These are phyloP conservation scores for Durotheca rogersii DNA, from an alignment of 495 filamentous ascomycete genomes.

Conservation along the genomic window DNA sequence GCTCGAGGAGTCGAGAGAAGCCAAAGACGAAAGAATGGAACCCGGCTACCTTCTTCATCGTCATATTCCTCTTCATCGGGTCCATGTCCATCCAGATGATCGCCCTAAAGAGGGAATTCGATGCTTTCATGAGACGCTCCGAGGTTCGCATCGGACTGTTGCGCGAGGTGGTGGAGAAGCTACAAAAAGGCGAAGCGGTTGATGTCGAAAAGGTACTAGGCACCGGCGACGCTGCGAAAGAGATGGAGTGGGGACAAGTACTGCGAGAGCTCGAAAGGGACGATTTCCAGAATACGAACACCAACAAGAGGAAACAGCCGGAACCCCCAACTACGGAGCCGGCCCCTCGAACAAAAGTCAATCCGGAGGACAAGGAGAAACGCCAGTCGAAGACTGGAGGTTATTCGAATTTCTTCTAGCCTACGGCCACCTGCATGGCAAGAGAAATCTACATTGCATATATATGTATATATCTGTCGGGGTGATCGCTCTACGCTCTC, in stretches of 20 bases:
- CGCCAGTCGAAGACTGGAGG: slow-evolving; percentile 27
- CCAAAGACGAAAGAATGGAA: slow-evolving; percentile 75
- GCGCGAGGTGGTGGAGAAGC: slow-evolving; percentile 76
- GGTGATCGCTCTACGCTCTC: slow-evolving; percentile 2
- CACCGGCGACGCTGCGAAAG: slow-evolving; percentile 71
- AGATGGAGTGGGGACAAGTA: slow-evolving; percentile 90
- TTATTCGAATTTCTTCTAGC: slow-evolving; percentile 45
- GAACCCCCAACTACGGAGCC: slow-evolving; percentile 17
- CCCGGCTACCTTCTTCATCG: slow-evolving; percentile 88
- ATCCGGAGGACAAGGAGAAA: slow-evolving; percentile 15
- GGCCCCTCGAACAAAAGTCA: slow-evolving; percentile 6
- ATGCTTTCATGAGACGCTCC: slow-evolving; percentile 67
- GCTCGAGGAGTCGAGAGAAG: slow-evolving; percentile 33
- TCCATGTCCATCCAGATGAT: slow-evolving; percentile 94
- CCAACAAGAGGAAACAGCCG: slow-evolving; percentile 34
- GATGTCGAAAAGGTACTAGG: slow-evolving; percentile 85
- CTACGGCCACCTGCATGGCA: no score
- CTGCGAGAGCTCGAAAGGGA: slow-evolving; percentile 79
- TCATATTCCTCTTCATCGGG: slow-evolving; percentile 87
- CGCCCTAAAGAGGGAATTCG: slow-evolving; percentile 70
- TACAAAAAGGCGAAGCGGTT: slow-evolving; percentile 84
- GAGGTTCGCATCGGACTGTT: slow-evolving; percentile 77
- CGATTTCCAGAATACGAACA: slow-evolving; percentile 63
- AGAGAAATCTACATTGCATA: no score
- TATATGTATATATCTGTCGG: slow-evolving; percentile 28